Base-by-base conservation (phyloP, 768 basidiomycete species). In the Hortiboletus flavorubellus region DNA sequence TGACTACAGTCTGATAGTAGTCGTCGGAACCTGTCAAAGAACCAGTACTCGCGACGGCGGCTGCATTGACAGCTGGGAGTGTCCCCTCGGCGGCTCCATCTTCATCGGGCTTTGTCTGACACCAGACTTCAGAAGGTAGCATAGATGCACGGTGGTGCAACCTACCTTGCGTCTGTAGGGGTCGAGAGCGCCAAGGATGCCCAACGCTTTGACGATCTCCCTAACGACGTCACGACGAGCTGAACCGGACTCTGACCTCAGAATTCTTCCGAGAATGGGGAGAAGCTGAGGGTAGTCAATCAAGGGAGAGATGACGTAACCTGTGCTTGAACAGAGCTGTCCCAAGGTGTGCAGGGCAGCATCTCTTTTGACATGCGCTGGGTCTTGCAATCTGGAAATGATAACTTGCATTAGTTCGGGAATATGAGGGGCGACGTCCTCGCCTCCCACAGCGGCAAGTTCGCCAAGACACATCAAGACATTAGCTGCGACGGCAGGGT, bases 1-100 rank as follows among this genome's bases (percentile, higher is more conserved):
- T 91, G 37, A 95, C 95, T 7, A 95, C 93, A 7, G 92, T 93
- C 68, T 98, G 97, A 73, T 94, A 99, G 72, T 95, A 98, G 68
- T 98, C 96, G 59, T 98, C 97, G 6, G 92, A 86, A 18, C 84
- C 79, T 16, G 85, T 78, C 30, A 77, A 75, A 4, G 83, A 77
- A 7, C 78, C 78, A 16, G 84, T 80, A 62, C 84, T 86, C 45
- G 79, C 81, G 45, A 85, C 75, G 11, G 87, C 82, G 34, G 91
- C 87, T 60, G 88, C 85, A 58, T 81, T 86, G 38, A 84, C 82
- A 40, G 82, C 79, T 18, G 81, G 77, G 45, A 83, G 73, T 3
- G 80, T 75, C 2, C 82, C 84, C 63, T 89, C 87, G 47, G 70
- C 79, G 0, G 77, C 76, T 14, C 76, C 74, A 55, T 87, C 88